Evolutionary conservation across 2,329 filamentous ascomycete genomes (phyloP), one percentile per base, ranked within the genome.

Genomic region (Myotisia sp.): DNA sequence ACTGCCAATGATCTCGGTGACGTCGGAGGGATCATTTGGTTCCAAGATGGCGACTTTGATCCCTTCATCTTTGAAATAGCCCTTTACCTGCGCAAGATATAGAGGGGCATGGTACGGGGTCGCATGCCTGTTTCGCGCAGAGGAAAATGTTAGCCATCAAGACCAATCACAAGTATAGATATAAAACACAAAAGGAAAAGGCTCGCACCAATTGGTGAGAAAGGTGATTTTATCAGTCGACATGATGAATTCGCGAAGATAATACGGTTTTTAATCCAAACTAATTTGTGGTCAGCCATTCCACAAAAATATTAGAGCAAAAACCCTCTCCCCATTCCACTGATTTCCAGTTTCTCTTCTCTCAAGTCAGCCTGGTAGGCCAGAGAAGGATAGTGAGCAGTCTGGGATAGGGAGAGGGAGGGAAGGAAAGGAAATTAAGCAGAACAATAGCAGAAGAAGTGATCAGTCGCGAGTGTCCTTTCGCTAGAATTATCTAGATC

Each of bases 401-500:
- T 24, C 23, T 20, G 35, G 27, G 39, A 37, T 40, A 40, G 37
- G 40, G 39, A 44, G 42, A 40, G 47, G 51, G 48, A 37, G 39
- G 51, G 50, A 50, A 52, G 55, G 54, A 56, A 44, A 49, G 47
- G 53, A 51, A 57, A 49, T 55, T 62, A 23, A 14, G 13, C 20
- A 16, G 19, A 13, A 32, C n/a, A 23, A n/a, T 6, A n/a, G 5
- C 8, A 21, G 29, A 14, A 32, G 29, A 32, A 32, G 29, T 32
- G 29, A 32, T n/a, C n/a, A 67, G 73, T 73, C 71, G 77, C 78
- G 78, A 78, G 82, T 76, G 72, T 82, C 74, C 78, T 82, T 82
- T 76, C 79, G 78, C 78, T 80, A 76, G 76, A 69, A 80, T 81
- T 80, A 77, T 76, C 74, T 75, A 79, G 76, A 79, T 81, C 77